phyloP scores from a whole-genome alignment of 805 yeast genomes.

The Ogataea nonfermentans region DNA sequence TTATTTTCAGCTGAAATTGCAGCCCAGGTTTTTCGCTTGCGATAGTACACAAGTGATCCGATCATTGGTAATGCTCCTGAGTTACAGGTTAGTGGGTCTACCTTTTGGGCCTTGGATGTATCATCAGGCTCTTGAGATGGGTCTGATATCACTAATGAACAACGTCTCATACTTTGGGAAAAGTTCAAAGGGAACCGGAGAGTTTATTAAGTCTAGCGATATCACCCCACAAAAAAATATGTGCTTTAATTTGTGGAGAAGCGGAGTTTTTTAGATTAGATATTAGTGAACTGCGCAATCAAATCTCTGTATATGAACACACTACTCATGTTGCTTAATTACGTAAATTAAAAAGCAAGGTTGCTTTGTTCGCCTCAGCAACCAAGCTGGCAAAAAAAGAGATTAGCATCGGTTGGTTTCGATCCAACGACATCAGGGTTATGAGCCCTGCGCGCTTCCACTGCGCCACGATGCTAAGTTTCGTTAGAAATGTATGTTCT shows the following conservation, averaged over 20 bases:
- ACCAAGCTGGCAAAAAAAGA: constrained; percentile 29
- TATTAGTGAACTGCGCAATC: constrained; percentile 1
- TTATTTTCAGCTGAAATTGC: not conserved
- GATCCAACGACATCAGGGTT: constrained; percentile 98
- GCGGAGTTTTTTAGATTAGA: not conserved
- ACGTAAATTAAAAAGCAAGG: not conserved
- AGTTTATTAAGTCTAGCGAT: constrained; percentile 1
- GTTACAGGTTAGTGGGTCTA: not conserved
- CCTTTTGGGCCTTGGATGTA: not conserved
- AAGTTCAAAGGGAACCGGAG: not conserved
- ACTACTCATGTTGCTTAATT: no score
- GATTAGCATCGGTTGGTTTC: constrained; percentile 90
- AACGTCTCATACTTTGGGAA: constrained; percentile 4
- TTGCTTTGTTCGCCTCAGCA: not conserved
- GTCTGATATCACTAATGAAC: constrained; percentile 12
- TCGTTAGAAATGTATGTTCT: not conserved
- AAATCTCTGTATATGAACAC: no score
- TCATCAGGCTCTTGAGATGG: not conserved
- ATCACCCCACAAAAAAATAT: constrained; percentile 15
- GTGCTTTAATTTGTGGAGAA: not conserved
- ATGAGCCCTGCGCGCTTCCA: constrained; percentile 99
- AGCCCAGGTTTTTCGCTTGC: constrained; percentile 13
- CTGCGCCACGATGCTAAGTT: constrained; percentile 91
- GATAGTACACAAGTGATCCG: constrained; percentile 30
- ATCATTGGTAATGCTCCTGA: constrained; percentile 29